Conservation (phyloP, 2,329 filamentous ascomycete genomes). For the Endoconidiophora laricicola region DNA sequence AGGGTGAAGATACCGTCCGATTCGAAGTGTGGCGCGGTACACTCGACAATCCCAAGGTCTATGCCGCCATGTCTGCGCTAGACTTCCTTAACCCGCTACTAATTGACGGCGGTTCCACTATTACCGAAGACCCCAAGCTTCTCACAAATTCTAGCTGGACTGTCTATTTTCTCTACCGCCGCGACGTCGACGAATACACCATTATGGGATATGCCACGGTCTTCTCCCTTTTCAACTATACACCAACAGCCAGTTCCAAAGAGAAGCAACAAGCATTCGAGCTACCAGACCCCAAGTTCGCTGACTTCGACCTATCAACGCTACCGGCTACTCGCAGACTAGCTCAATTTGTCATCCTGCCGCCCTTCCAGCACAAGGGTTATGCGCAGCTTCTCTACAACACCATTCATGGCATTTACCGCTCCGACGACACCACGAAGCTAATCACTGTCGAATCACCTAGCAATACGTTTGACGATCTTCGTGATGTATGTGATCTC, state of each 20-base stretch:
- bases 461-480: constrained; percentile 67
- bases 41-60: constrained; percentile 51
- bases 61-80: constrained; percentile 58
- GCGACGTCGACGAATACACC: constrained; percentile 37
- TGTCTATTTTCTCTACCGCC: constrained; percentile 67
- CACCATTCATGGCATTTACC: constrained; percentile 55
- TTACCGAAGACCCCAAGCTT: constrained; percentile 39
- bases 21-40: constrained; percentile 78
- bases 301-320: constrained; percentile 35
- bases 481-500: constrained; percentile 62
- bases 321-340: constrained; percentile 68
- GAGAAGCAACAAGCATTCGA: not conserved
- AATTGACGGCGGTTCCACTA: constrained; percentile 79
- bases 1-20: not conserved
- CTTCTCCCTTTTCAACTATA: constrained; percentile 65
- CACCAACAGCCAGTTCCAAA: constrained; percentile 23
- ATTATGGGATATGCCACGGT: constrained; percentile 84
- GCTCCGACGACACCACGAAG: constrained; percentile 48
- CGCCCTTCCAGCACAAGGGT: constrained; percentile 67
- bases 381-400: constrained; percentile 70
- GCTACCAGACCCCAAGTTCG: too few relatives aligned
- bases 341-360: constrained; percentile 84
- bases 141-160: constrained; percentile 64
- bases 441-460: constrained; percentile 93
- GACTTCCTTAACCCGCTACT: constrained; percentile 74